Evolutionary conservation across 495 filamentous ascomycete genomes (phyloP).

Genomic region (Aspergillus hancockii): DNA sequence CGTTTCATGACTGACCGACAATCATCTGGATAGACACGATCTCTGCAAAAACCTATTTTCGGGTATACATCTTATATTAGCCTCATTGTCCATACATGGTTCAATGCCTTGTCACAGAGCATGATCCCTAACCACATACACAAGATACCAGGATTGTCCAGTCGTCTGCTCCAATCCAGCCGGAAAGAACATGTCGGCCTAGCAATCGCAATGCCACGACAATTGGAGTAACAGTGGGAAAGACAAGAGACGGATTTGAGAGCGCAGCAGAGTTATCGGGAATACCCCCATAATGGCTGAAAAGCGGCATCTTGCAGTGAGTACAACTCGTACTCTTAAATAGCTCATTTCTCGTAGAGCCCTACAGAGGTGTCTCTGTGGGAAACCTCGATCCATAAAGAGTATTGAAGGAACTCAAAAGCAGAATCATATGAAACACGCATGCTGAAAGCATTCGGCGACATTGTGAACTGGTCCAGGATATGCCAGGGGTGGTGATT

Average conservation of each 20-base stretch:
- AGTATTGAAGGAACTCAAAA: background rate
- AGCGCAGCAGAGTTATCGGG: constrained; percentile 12
- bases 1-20: constrained; percentile 5
- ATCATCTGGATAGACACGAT: constrained; percentile 20
- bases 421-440: background rate
- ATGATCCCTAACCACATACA: too few species aligned
- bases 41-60: constrained; percentile 15
- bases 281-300: constrained; percentile 19
- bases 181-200: constrained; percentile 11
- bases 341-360: too few species aligned
- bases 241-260: constrained; percentile 12
- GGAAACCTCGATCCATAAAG: too few species aligned
- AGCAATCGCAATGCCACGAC: constrained; percentile 10
- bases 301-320: constrained; percentile 11
- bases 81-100: too few species aligned
- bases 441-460: background rate
- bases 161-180: constrained; percentile 14
- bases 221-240: constrained; percentile 16
- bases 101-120: too few species aligned
- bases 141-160: constrained; percentile 16
- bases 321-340: too few species aligned
- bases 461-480: background rate
- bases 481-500: background rate
- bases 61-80: too few species aligned
- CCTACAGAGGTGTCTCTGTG: too few species aligned